These are phyloP conservation scores for Pneumocystis carinii DNA, from an alignment of 1,139 yeast species.

Conservation along the genomic window DNA sequence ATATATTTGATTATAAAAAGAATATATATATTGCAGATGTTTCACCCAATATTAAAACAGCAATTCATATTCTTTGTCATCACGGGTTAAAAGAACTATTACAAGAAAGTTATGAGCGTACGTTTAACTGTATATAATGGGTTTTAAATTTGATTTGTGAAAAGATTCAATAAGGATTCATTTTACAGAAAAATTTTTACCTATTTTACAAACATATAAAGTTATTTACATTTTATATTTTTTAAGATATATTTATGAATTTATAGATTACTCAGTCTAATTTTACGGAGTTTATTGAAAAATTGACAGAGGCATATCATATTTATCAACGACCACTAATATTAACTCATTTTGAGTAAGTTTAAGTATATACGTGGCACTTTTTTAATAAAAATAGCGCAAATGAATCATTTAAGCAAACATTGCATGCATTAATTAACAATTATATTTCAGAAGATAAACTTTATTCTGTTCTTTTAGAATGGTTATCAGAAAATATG, in stretches of 20 bases:
- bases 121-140: neutral
- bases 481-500: neutral
- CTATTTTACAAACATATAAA: neutral
- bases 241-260: neutral
- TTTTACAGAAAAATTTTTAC: neutral
- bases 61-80: neutral
- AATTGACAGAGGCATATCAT: neutral
- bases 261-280: neutral
- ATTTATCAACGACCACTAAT: conserved; percentile 1
- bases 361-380: neutral
- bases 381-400: neutral
- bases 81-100: neutral
- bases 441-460: conserved; percentile 1
- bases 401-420: neutral
- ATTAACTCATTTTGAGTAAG: neutral
- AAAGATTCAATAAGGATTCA: neutral
- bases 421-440: neutral
- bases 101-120: neutral
- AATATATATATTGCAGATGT: neutral
- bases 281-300: neutral
- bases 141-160: neutral
- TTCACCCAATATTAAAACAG: neutral
- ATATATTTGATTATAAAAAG: neutral
- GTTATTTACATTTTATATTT: neutral
- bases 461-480: neutral